Conservation (phyloP, 2,329 filamentous ascomycete species). For the Neofusicoccum parvum region DNA sequence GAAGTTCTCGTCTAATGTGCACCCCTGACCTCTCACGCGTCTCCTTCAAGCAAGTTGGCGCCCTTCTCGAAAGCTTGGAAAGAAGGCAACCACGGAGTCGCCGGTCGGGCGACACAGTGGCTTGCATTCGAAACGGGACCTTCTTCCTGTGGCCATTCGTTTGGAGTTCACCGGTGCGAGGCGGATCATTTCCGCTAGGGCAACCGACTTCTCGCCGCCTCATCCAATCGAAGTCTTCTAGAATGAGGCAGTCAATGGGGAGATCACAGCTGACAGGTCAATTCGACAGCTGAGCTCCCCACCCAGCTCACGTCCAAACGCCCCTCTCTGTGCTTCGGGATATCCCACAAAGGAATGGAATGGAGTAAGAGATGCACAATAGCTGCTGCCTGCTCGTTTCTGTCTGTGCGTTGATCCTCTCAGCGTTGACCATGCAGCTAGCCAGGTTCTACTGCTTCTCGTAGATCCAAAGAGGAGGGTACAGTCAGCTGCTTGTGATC, state of each 20-base stretch:
- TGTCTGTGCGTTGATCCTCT: background rate
- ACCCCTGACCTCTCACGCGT: background rate
- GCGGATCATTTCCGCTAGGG: background rate
- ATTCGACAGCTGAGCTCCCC: background rate
- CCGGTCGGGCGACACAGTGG: conserved; percentile 10
- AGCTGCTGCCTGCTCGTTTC: background rate
- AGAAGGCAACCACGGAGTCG: conserved; percentile 17
- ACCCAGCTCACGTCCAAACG: background rate
- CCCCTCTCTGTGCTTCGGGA: too few species aligned
- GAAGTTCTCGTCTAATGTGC: background rate
- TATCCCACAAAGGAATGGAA: background rate
- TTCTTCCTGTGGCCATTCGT: background rate
- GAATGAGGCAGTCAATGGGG: background rate
- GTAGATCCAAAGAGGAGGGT: background rate
- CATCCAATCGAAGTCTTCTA: background rate
- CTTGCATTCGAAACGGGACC: conserved; percentile 3
- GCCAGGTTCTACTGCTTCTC: background rate
- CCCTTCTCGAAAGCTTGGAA: background rate
- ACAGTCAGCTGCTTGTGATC: background rate
- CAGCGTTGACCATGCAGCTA: background rate
- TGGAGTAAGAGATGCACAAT: background rate
- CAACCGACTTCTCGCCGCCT: background rate
- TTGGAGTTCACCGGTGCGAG: background rate
- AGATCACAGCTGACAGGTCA: background rate
- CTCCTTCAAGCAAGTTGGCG: background rate